phyloP scores from a whole-genome alignment of 129 eudicot species.

The Gnaphalium uliginosum region DNA sequence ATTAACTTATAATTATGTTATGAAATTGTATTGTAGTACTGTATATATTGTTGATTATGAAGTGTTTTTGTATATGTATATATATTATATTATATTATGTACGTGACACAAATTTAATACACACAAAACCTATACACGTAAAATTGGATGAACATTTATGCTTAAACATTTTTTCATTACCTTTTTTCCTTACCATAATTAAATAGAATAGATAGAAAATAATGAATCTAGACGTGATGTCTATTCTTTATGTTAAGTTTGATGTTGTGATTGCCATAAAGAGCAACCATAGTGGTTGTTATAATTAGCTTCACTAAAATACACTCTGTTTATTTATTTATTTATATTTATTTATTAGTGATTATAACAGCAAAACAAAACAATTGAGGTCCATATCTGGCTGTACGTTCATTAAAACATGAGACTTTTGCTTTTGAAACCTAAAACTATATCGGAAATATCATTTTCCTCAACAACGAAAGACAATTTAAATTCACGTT shows the following conservation, averaged over 20 bases:
- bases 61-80: neutral
- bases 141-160: neutral
- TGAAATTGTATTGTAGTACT: no score
- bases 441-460: neutral
- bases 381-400: neutral
- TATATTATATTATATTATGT: neutral
- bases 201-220: neutral
- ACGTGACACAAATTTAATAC: neutral
- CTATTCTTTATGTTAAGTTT: constrained; percentile 11
- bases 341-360: neutral
- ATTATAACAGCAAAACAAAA: constrained; percentile 3
- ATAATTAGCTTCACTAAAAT: constrained; percentile 4
- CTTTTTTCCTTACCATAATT: neutral
- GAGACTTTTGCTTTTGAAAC: neutral
- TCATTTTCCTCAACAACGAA: neutral
- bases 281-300: constrained; percentile 41
- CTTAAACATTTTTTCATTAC: constrained; percentile 1
- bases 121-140: neutral
- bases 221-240: constrained; percentile 17
- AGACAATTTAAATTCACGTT: no score
- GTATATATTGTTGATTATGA: no score
- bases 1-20: neutral
- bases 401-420: neutral
- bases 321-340: neutral
- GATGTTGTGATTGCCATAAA: constrained; percentile 29